Evolutionary conservation across 2,329 filamentous ascomycete species (phyloP), one percentile per base, ranked within the genome.

Genomic region (Xylaria arbuscula): DNA sequence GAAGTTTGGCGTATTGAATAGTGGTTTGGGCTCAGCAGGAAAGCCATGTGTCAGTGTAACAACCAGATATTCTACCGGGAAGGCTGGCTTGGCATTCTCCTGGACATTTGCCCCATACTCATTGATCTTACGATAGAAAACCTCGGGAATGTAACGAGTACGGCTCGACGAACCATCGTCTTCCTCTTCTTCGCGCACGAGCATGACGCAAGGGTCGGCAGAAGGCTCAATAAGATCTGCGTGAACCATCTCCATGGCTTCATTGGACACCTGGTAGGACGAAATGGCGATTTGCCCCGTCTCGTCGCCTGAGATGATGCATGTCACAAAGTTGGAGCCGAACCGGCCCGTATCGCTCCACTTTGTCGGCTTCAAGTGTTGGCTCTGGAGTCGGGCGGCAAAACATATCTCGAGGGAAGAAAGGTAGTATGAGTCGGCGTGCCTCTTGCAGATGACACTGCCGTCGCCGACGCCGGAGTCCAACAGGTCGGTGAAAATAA

Each of bases 11-110:
- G 89, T 86, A 34, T 84, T 90, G 80, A 98, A 98, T 36, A 91
- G 81, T 13, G 94, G 93, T 64, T 89, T 91, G 3, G 93, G 88
- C 53, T 90, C 86, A 61, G 91, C 93, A 2, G 96, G 96, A 83
- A 99, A 98, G 68, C 96, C 96, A 78, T 99, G 95, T 0, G 96
- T 99, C 71, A 99, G 87, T 9, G 96, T 98, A 69, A 98, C 93
- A 65, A 98, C 90, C 40, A 99, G 87, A 79, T 98, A 99, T 79
- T 99, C 96, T 57, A 98, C 94, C 0, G 96, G 96, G 79, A 99
- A 99, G 54, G 92, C 90, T 0, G 96, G 96, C 78, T 98, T 98
- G 28, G 96, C 96, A 75, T 97, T 98, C 80, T 98, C 93, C 79
- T 98, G 96, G 8, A 98, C 96, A 74, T 95, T 97, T 72, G 92